These are phyloP conservation scores for Malus sieversii DNA, from an alignment of 306 rosid genomes.

Conservation along the genomic window DNA sequence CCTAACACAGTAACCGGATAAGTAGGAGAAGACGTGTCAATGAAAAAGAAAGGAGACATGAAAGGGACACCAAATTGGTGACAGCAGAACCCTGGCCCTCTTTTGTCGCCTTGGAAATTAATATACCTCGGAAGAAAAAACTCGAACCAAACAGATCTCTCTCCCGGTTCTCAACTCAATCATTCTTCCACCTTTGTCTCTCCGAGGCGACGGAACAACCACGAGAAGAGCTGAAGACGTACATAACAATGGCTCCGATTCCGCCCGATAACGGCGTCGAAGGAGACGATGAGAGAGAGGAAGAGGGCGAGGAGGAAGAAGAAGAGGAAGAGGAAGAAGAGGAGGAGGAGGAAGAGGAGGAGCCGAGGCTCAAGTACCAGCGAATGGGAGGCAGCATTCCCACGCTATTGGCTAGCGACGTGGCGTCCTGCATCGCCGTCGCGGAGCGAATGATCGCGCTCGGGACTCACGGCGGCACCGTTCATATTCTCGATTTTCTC, in stretches of 20 bases:
- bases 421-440: slow-evolving; percentile 84
- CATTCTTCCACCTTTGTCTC: background rate
- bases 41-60: too few relatives aligned
- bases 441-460: slow-evolving; percentile 96
- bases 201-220: slow-evolving; percentile 14
- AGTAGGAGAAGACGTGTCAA: too few relatives aligned
- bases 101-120: slow-evolving; percentile 28
- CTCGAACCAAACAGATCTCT: background rate
- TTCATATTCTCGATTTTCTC: slow-evolving; percentile 90
- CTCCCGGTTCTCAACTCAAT: background rate
- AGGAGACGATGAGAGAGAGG: slow-evolving; percentile 91
- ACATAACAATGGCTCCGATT: slow-evolving; percentile 71
- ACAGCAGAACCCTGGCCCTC: background rate
- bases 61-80: too few relatives aligned
- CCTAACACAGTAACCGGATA: too few relatives aligned
- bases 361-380: slow-evolving; percentile 96
- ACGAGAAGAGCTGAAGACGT: slow-evolving; percentile 12
- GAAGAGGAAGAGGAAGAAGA: slow-evolving; percentile 41
- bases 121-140: too few relatives aligned
- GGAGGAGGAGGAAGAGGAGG: slow-evolving; percentile 46
- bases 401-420: slow-evolving; percentile 61
- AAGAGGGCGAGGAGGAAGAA: slow-evolving; percentile 55
- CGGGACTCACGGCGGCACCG: slow-evolving; percentile 79
- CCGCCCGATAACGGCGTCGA: slow-evolving; percentile 72
- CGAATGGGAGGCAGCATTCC: slow-evolving; percentile 97